phyloP scores from a whole-genome alignment of 495 filamentous ascomycete species.

The Lineolata rhizophorae region DNA sequence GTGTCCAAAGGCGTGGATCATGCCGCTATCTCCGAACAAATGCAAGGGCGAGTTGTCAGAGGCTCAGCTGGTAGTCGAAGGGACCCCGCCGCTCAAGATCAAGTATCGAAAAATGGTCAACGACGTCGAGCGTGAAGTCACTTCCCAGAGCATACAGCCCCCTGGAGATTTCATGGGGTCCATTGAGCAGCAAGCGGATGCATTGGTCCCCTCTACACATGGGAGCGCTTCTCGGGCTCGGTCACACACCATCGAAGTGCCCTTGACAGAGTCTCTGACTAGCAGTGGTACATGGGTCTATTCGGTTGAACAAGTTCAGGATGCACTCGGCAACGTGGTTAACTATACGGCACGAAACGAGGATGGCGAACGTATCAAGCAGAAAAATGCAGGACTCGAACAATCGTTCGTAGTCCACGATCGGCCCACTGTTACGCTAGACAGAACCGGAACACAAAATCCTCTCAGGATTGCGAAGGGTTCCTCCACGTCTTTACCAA shows the following conservation, averaged over 20 bases:
- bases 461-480: conserved; percentile 71
- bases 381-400: conserved; percentile 38
- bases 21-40: conserved; percentile 35
- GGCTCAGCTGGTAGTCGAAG: conserved; percentile 57
- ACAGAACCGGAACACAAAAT: conserved; percentile 44
- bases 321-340: conserved; percentile 70
- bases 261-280: conserved; percentile 71
- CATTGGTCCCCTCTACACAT: no score
- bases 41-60: conserved; percentile 78
- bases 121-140: conserved; percentile 45
- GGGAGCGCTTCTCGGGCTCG: conserved; percentile 78
- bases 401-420: conserved; percentile 73
- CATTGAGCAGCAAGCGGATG: no score
- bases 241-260: conserved; percentile 47
- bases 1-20: conserved; percentile 60
- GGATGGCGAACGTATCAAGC: conserved; percentile 35
- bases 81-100: conserved; percentile 77
- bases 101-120: conserved; percentile 77
- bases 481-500: conserved; percentile 39
- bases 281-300: conserved; percentile 66
- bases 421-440: conserved; percentile 51
- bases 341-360: conserved; percentile 49
- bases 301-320: conserved; percentile 71
- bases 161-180: conserved; percentile 44
- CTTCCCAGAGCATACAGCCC: conserved; percentile 78